Base-by-base conservation (phyloP, 2,329 filamentous ascomycete genomes). In the Botrytis aclada region DNA sequence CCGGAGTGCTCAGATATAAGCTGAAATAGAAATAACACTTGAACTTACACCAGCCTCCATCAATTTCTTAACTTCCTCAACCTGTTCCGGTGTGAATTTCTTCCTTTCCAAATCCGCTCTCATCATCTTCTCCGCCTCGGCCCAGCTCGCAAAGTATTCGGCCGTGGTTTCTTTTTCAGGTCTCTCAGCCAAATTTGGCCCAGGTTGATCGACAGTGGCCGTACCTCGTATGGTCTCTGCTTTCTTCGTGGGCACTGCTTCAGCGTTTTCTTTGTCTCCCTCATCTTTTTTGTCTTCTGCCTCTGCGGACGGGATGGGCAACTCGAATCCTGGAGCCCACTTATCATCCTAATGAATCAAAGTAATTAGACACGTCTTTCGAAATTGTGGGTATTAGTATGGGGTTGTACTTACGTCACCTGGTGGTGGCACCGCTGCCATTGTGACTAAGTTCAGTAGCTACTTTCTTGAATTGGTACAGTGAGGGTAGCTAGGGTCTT, bases 191-290 rank as follows among this genome's bases (percentile, higher is more conserved):
- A 67, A 41, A 10, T 25, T 32, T 4, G 47, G 47, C 9, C 65
- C 65, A 67, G 47, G 25, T 32, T 67, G 65, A 22, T 22, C 1
- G 8, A 67, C 47, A 56, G 47, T 67, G 47, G 65, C 34, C 14
- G 47, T 67, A 56, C 65, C 65, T 67, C 65, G 34, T 56, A 67
- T 67, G 4, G 65, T 56, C n/a, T 67, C 65, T 41, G 65, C 47
- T 10, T 41, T 67, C 22, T 32, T 32, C 5, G 22, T 4, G 4
- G 47, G n/a, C 25, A 20, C 1, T 14, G 45, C 1, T 41, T 14
- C 20, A 8, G n/a, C 12, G 6, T 9, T 1, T 10, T 47, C 20
- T 47, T 25, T 22, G n/a, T n/a, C n/a, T 7, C 6, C 7, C 12
- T 41, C 14, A 14, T 39, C 34, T 41, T n/a, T 12, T 34, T n/a